Evolutionary conservation across 805 yeast species (phyloP).

Genomic region (Brettanomyces naardenensis): DNA sequence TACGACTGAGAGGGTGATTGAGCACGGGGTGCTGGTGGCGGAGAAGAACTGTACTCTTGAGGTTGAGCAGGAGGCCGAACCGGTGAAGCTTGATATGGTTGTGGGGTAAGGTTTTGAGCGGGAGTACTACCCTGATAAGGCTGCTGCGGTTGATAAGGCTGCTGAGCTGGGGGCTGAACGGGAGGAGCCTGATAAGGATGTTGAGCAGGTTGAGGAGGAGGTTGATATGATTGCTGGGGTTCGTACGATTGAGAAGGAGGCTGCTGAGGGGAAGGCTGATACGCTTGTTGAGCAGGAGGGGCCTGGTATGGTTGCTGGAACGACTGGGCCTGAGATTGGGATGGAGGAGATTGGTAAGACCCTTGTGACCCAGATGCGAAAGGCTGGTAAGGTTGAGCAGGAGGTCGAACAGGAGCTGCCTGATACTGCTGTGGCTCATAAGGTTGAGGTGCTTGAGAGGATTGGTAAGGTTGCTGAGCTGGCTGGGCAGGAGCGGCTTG

Average conservation of each 20-base stretch:
- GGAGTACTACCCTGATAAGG: slow-evolving; percentile 13
- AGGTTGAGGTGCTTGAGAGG: slow-evolving; percentile 4
- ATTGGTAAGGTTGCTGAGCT: slow-evolving; percentile 4
- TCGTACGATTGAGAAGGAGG: slow-evolving; percentile 9
- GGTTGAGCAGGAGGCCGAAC: slow-evolving; percentile 1
- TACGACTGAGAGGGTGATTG: no score
- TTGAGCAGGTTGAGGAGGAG: slow-evolving; percentile 16
- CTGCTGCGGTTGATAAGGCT: slow-evolving; percentile 10
- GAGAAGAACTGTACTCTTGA: slow-evolving; percentile 2
- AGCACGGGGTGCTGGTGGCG: background rate
- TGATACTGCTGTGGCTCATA: slow-evolving; percentile 7
- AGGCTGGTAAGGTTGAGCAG: slow-evolving; percentile 6
- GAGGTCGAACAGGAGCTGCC: slow-evolving; percentile 3
- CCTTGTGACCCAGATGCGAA: slow-evolving; percentile 7
- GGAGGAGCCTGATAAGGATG: slow-evolving; percentile 4
- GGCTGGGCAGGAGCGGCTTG: slow-evolving; percentile 7
- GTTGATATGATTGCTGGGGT: slow-evolving; percentile 12
- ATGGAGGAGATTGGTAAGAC: background rate
- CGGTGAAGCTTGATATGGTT: slow-evolving; percentile 3
- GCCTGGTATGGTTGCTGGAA: no score
- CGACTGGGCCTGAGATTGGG: slow-evolving; percentile 7
- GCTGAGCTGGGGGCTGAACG: slow-evolving; percentile 2
- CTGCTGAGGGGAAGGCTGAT: background rate
- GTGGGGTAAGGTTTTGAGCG: slow-evolving; percentile 15
- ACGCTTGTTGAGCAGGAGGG: no score